Evolutionary conservation across 2,329 filamentous ascomycete species (phyloP).

Genomic region (Pyrenophora graminea): DNA sequence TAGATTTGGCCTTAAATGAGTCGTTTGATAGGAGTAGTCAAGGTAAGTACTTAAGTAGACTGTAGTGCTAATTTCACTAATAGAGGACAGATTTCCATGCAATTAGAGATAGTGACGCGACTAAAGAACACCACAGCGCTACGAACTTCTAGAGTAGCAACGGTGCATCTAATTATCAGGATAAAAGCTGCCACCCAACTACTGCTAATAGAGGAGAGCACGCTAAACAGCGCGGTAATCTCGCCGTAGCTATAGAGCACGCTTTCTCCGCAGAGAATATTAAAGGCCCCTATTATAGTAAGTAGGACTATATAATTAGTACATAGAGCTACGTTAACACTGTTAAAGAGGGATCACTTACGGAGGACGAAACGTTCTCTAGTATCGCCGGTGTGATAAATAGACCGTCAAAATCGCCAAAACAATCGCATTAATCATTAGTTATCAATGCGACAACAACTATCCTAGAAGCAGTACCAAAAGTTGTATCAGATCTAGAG

Average conservation of each 20-base stretch:
- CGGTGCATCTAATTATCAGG: neutral
- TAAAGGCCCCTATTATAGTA: slow-evolving; percentile 11
- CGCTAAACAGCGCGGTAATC: neutral
- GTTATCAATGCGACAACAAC: slow-evolving; percentile 4
- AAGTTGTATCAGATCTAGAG: slow-evolving; percentile 12
- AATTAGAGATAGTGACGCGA: neutral
- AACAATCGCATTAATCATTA: slow-evolving; percentile 15
- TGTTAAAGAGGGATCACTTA: slow-evolving; percentile 5
- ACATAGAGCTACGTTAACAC: slow-evolving; percentile 7
- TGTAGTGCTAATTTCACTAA: neutral
- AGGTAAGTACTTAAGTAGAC: slow-evolving; percentile 4
- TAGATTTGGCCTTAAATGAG: neutral
- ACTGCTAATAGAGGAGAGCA: neutral
- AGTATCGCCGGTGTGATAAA: slow-evolving; percentile 5
- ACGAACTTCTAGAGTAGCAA: neutral
- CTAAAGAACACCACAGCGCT: slow-evolving; percentile 1
- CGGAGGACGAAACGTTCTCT: slow-evolving; percentile 10
- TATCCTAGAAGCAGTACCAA: slow-evolving; percentile 5
- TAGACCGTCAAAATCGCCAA: slow-evolving; percentile 1
- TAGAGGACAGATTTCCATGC: neutral
- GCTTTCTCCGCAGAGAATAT: slow-evolving; percentile 13
- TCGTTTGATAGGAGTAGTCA: neutral
- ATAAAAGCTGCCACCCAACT: neutral
- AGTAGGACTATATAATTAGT: slow-evolving; percentile 13
- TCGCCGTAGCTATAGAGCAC: neutral